phyloP scores from a whole-genome alignment of 352 stramenopile species.

The Phytophthora macrochlamydospora region DNA sequence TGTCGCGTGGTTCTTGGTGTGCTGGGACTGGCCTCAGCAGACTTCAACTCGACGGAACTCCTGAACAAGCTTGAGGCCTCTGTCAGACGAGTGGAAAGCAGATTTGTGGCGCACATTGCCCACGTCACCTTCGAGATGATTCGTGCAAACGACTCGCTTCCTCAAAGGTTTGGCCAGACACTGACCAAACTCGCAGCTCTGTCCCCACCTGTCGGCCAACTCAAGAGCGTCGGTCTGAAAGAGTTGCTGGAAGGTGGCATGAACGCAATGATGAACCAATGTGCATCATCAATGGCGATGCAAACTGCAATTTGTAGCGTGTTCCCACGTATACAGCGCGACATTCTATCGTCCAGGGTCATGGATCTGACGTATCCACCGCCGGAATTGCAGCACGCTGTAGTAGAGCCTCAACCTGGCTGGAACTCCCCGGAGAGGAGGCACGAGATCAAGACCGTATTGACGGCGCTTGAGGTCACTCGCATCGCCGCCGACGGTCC shows the following conservation, averaged over 20 bases:
- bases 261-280: slow-evolving; percentile 40
- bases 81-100: slow-evolving; percentile 32
- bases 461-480: slow-evolving; percentile 38
- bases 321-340: slow-evolving; percentile 27
- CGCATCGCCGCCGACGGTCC: slow-evolving; percentile 22
- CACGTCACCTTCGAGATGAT: slow-evolving; percentile 35
- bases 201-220: slow-evolving; percentile 25
- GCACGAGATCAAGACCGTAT: slow-evolving; percentile 28
- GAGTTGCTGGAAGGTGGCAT: slow-evolving; percentile 49
- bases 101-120: slow-evolving; percentile 22
- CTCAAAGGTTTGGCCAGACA: slow-evolving; percentile 33
- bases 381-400: slow-evolving; percentile 52
- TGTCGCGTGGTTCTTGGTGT: slow-evolving; percentile 45
- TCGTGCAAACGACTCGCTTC: slow-evolving; percentile 14
- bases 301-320: slow-evolving; percentile 33
- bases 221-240: slow-evolving; percentile 40
- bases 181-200: slow-evolving; percentile 32
- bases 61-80: slow-evolving; percentile 32
- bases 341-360: slow-evolving; percentile 36
- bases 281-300: slow-evolving; percentile 28
- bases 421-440: slow-evolving; percentile 48
- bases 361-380: slow-evolving; percentile 37
- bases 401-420: slow-evolving; percentile 31
- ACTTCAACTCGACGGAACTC: slow-evolving; percentile 23
- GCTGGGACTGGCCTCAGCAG: slow-evolving; percentile 45